phyloP scores from a whole-genome alignment of 2,329 filamentous ascomycete genomes.

The Beauveria caledonica region DNA sequence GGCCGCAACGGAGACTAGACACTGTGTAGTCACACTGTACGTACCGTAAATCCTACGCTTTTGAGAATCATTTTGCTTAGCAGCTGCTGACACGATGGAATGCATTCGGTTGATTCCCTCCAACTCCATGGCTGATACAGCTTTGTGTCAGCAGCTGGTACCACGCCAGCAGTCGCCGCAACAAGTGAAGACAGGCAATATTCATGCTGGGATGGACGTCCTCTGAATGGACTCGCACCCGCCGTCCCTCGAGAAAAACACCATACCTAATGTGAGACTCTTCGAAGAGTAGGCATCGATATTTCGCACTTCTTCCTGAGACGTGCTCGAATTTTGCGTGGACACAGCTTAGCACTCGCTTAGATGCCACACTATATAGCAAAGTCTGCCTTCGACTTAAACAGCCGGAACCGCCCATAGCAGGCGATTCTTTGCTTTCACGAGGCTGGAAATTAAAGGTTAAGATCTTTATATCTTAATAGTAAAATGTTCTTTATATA shows the following conservation, averaged over 20 bases:
- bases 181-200: no score
- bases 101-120: no score
- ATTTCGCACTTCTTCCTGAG: neutral
- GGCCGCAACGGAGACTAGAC: neutral
- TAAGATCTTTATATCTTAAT: neutral
- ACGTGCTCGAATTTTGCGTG: neutral
- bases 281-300: neutral
- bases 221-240: no score
- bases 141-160: no score
- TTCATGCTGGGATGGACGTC: no score
- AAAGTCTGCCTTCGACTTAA: neutral
- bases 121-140: no score
- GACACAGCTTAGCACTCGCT: neutral
- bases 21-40: neutral
- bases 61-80: no score
- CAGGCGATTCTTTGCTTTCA: neutral
- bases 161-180: no score
- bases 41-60: neutral
- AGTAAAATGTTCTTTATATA: neutral
- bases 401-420: neutral
- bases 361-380: no score
- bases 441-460: no score
- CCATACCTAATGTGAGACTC: neutral
- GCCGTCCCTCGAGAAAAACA: neutral
- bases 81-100: no score